phyloP scores from a whole-genome alignment of 2,329 filamentous ascomycete genomes.

The Beauveria asiatica region DNA sequence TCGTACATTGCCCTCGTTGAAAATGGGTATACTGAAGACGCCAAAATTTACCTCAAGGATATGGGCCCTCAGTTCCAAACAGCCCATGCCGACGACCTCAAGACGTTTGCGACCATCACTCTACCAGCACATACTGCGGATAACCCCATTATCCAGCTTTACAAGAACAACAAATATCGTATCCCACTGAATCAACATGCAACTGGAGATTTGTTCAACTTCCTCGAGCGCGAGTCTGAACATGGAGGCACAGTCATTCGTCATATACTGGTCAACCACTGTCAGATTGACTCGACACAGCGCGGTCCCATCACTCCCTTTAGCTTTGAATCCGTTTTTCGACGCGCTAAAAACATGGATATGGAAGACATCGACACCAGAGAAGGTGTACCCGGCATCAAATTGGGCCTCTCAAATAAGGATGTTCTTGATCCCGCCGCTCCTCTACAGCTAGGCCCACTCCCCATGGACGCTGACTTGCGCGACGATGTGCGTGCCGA shows the following conservation, averaged over 20 bases:
- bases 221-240: constrained; percentile 78
- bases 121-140: constrained; percentile 70
- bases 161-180: constrained; percentile 79
- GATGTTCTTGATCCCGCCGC: constrained; percentile 49
- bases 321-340: constrained; percentile 53
- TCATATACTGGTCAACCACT: constrained; percentile 57
- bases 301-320: constrained; percentile 56
- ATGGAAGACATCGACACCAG: constrained; percentile 55
- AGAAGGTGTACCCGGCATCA: constrained; percentile 56
- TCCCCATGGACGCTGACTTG: constrained; percentile 76
- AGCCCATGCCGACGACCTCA: constrained; percentile 73
- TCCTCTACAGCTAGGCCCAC: constrained; percentile 64
- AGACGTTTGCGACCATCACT: constrained; percentile 62
- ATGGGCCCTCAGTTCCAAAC: constrained; percentile 63
- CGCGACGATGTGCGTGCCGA: constrained; percentile 81
- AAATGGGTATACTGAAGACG: constrained; percentile 63
- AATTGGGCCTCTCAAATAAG: constrained; percentile 53
- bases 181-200: constrained; percentile 82
- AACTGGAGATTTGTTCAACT: constrained; percentile 75
- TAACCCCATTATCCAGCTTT: constrained; percentile 71
- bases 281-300: constrained; percentile 48
- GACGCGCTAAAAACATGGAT: constrained; percentile 50
- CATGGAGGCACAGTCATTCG: constrained; percentile 72
- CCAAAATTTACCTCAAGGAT: constrained; percentile 62
- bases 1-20: constrained; percentile 74